Evolutionary conservation across 305 asterid species (phyloP).

Genomic region (Fraxinus baroniana): DNA sequence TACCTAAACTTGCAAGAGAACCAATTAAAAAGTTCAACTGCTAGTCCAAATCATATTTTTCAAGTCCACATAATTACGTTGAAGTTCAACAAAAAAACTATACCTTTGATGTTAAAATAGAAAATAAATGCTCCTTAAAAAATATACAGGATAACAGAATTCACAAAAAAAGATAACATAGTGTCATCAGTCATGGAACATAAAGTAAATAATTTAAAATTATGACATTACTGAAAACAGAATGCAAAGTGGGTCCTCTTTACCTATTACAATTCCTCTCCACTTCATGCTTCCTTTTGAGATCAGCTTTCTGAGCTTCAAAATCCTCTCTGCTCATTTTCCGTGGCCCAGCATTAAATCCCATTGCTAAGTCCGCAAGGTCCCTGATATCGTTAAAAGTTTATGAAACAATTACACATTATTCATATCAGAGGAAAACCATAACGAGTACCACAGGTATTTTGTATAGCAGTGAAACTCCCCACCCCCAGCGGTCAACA

Average conservation of each 20-base stretch:
- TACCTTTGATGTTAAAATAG: neutral
- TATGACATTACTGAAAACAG: neutral
- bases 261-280: conserved; percentile 75
- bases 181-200: neutral
- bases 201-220: neutral
- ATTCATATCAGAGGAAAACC: neutral
- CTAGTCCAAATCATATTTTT: neutral
- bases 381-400: conserved; percentile 53
- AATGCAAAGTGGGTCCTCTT: conserved; percentile 5
- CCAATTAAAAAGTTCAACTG: neutral
- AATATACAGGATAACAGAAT: neutral
- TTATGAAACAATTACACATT: conserved; percentile 9
- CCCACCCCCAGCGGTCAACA: neutral
- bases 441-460: neutral
- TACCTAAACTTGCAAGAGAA: neutral
- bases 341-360: conserved; percentile 76
- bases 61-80: neutral
- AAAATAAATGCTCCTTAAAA: neutral
- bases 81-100: neutral
- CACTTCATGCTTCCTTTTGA: conserved; percentile 76
- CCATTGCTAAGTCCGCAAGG: conserved; percentile 78
- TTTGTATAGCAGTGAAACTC: neutral
- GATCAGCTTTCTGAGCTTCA: conserved; percentile 83
- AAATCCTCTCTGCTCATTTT: conserved; percentile 78
- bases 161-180: neutral